These are phyloP conservation scores for Actinomortierella ambigua DNA, from an alignment of 371 early-diverging fungal genomes.

Conservation along the genomic window DNA sequence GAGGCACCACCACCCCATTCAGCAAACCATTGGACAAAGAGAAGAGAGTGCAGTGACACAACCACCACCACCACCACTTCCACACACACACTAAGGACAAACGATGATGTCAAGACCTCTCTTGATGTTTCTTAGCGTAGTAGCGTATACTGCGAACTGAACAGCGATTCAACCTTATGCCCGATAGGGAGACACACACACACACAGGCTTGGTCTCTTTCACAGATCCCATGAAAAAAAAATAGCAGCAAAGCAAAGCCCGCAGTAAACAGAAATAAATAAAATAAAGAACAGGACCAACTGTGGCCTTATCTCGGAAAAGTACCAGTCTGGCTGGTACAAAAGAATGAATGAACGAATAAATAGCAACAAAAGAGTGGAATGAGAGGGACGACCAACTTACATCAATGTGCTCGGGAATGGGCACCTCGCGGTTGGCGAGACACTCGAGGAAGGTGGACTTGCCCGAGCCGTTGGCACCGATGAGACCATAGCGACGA, in stretches of 20 bases:
- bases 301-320: too few relatives aligned
- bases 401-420: slow-evolving; percentile 96
- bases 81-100: too few relatives aligned
- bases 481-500: slow-evolving; percentile 96
- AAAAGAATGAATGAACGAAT: slow-evolving; percentile 1
- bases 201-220: background rate
- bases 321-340: background rate
- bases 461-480: slow-evolving; percentile 98
- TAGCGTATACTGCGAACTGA: background rate
- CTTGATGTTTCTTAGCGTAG: too few relatives aligned
- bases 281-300: background rate
- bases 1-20: too few relatives aligned
- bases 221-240: slow-evolving; percentile 2
- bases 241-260: background rate
- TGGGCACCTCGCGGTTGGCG: slow-evolving; percentile 93
- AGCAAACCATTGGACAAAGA: too few relatives aligned
- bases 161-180: background rate
- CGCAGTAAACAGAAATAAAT: slow-evolving; percentile 2
- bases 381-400: slow-evolving; percentile 24
- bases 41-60: too few relatives aligned
- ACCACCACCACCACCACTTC: too few relatives aligned
- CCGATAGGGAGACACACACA: background rate
- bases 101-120: too few relatives aligned
- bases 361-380: background rate
- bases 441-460: slow-evolving; percentile 95